These are phyloP conservation scores for Takashimella koratensis DNA, from an alignment of 1,284 basidiomycete species.

Conservation along the genomic window DNA sequence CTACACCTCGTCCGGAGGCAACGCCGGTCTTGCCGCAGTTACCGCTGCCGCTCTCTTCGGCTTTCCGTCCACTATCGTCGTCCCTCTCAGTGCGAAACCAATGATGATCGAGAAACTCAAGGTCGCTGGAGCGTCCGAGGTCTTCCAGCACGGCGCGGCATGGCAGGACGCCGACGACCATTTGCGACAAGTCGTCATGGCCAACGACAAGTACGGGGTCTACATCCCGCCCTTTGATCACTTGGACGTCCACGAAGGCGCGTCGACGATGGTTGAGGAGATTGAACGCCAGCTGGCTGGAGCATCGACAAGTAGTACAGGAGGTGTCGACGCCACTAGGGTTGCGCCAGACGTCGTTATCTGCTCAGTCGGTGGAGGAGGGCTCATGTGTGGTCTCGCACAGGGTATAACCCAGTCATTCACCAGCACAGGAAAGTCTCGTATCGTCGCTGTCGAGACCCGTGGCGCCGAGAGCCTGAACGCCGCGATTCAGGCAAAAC, in stretches of 20 bases:
- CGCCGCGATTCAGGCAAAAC: conserved; percentile 14
- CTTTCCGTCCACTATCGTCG: conserved; percentile 22
- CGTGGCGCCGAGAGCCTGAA: conserved; percentile 26
- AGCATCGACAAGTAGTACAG: not conserved
- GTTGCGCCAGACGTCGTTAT: conserved; percentile 16
- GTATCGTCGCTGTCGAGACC: conserved; percentile 28
- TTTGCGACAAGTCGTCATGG: conserved; percentile 14
- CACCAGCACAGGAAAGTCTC: conserved; percentile 1
- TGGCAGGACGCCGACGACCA: conserved; percentile 26
- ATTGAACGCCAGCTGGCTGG: conserved; percentile 11
- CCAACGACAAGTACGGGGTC: conserved; percentile 14
- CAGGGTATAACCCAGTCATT: conserved; percentile 14
- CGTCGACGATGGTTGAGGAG: conserved; percentile 21
- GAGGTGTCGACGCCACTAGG: not conserved
- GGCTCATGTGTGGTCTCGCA: conserved; percentile 23
- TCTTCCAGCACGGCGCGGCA: conserved; percentile 21
- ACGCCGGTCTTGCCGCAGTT: conserved; percentile 31
- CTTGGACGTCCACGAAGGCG: conserved; percentile 23
- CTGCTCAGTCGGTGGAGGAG: conserved; percentile 31
- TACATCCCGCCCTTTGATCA: conserved; percentile 34
- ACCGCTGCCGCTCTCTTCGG: conserved; percentile 19
- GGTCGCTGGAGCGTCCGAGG: conserved; percentile 20
- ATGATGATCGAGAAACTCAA: conserved; percentile 25
- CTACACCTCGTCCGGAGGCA: conserved; percentile 30
- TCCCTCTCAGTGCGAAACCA: conserved; percentile 21